Percentiles rank a stretch among this genome's conserved stretches.
Evolutionary conservation across 768 basidiomycete genomes (phyloP).

Genomic region (Lepiota brunneoincarnata): DNA sequence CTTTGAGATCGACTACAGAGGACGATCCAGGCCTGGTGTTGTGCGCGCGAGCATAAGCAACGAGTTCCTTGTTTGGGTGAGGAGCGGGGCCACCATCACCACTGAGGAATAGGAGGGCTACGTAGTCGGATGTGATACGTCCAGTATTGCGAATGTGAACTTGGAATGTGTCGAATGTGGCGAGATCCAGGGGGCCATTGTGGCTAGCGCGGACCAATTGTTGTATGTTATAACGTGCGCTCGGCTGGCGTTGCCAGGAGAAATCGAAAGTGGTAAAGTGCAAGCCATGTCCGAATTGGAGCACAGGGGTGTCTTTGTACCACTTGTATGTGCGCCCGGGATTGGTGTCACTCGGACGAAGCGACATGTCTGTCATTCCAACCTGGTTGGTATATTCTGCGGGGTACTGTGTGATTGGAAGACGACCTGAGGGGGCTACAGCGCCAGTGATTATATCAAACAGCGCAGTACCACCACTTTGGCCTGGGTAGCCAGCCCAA

Average conservation of each 20-base stretch:
- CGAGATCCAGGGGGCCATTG: conserved; percentile 34
- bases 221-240: conserved; percentile 37
- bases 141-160: conserved; percentile 49
- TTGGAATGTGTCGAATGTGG: conserved; percentile 46
- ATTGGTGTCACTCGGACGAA: conserved; percentile 44
- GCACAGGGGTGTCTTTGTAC: conserved; percentile 50
- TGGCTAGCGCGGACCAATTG: conserved; percentile 27
- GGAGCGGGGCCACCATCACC: conserved; percentile 48
- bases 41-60: conserved; percentile 42
- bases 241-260: conserved; percentile 34
- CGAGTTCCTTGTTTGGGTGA: conserved; percentile 49
- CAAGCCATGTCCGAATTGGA: conserved; percentile 51
- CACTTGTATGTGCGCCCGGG: conserved; percentile 61
- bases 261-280: conserved; percentile 51
- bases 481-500: conserved; percentile 59
- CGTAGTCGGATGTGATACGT: conserved; percentile 48
- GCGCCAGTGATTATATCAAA: conserved; percentile 52
- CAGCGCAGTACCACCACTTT: conserved; percentile 52
- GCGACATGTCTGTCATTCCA: conserved; percentile 56
- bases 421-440: conserved; percentile 51
- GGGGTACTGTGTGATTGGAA: conserved; percentile 53
- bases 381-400: conserved; percentile 44
- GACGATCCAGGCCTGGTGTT: conserved; percentile 24
- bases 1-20: conserved; percentile 30
- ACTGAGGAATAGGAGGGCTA: conserved; percentile 49